A percentile compares a stretch with the other conserved stretches of the same genome.
Evolutionary conservation across 352 stramenopile genomes (phyloP).

Genomic region (Phytophthora nicotianae): DNA sequence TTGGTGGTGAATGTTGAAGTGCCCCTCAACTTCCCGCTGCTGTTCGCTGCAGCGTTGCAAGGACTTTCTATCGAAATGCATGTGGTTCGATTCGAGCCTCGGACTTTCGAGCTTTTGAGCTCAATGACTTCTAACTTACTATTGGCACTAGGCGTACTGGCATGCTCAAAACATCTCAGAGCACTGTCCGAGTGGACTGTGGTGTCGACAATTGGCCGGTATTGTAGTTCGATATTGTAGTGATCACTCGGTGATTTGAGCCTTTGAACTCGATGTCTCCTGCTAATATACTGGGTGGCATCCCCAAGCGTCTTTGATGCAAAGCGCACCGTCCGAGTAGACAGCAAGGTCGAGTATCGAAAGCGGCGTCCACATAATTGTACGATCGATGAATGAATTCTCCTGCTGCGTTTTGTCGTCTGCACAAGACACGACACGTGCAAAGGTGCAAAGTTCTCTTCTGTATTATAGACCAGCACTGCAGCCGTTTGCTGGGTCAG

Average conservation of each 20-base stretch:
- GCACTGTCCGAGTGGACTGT: too few relatives aligned
- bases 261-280: too few relatives aligned
- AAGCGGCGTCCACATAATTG: not conserved
- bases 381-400: not conserved
- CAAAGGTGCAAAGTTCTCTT: not conserved
- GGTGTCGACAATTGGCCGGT: too few relatives aligned
- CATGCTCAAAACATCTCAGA: too few relatives aligned
- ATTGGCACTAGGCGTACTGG: too few relatives aligned
- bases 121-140: too few relatives aligned
- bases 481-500: too few relatives aligned
- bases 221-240: too few relatives aligned
- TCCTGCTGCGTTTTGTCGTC: not conserved
- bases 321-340: not conserved
- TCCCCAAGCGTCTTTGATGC: not conserved
- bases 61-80: conserved; percentile 6
- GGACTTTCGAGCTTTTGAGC: too few relatives aligned
- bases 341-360: not conserved
- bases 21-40: conserved; percentile 16
- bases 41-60: conserved; percentile 16
- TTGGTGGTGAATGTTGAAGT: conserved; percentile 33
- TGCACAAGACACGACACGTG: not conserved
- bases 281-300: too few relatives aligned
- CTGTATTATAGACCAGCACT: not conserved
- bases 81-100: too few relatives aligned
- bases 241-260: too few relatives aligned